Evolutionary conservation across 2,329 filamentous ascomycete genomes (phyloP), one percentile per base, ranked within the genome.

Genomic region (Xylariaceae sp.): DNA sequence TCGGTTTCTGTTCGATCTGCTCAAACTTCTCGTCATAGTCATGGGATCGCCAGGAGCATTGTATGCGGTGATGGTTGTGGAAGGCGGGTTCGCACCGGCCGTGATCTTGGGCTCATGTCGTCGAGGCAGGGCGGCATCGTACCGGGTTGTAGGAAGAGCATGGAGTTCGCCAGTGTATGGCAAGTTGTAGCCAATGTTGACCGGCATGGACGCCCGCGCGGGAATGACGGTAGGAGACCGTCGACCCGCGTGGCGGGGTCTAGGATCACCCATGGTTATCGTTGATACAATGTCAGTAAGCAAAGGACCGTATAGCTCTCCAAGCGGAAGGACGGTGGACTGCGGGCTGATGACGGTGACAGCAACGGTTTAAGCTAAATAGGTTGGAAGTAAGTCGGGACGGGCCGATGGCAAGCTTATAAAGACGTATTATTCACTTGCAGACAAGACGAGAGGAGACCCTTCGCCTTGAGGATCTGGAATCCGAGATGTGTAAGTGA

Each of bases 101-200:
- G 64, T 47, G 60, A 45, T 60, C 65, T 66, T 73, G 68, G 65
- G 68, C 42, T 73, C 73, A 56, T 65, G 74, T 64, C 65, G 76
- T 70, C 67, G 76, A 68, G 63, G 69, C 6, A 64, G 64, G 52
- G 71, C 62, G 44, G 70, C 61, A 54, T 74, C 67, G 61, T 74
- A 70, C 18, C 74, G 74, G 58, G 69, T 66, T 35, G 76, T 71
- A 15, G 82, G 81, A 68, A 82, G 73, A 63, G 79, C 77, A 64
- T 85, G 81, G 59, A 82, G 74, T 66, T 85, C 82, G 55, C 80
- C 78, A 60, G 75, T 74, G 63, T 83, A 82, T 58, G 78, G 73
- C 60, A 78, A 75, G 67, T 74, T 77, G 69, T 81, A 81, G 23
- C 77, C 78, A 55, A 80, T 73, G 67, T 76, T 77, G 52, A 78